Evolutionary conservation across 345 rosid genomes (phyloP), one percentile per base, ranked within the genome.

Genomic region (Garcia nutans): DNA sequence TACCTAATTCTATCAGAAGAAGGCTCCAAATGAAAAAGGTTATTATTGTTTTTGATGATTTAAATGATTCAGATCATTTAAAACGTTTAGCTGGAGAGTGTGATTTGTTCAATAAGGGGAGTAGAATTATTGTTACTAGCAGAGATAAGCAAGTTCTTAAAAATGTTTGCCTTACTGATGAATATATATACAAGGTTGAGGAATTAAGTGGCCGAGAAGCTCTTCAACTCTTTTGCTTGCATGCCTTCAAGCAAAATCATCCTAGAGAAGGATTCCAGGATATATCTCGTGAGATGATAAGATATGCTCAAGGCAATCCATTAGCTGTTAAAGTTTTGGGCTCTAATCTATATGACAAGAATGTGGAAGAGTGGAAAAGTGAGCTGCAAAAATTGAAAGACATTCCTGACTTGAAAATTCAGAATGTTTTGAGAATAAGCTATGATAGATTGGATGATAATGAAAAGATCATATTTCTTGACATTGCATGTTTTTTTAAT

Each of bases 51-150:
- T 44, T 66, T 5, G 70, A 41, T 44, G 70, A 66, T 20, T 31
- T 44, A 16, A 19, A 44, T 52, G 19, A 52, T 3, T 20, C 19
- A 15, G 2, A 2, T 0, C 17, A 52, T 12, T 52, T 52, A 12
- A 15, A 52, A 10, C 6, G 1, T 52, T 22, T 66, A 44, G 9
- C 12, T 0, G 28, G 15, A 22, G 28, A 66, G 1, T 42, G 54
- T 66, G 31, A 28, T 66, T 66, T 66, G 28, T 44, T 10, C 44
- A 6, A 11, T 22, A 13, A 12, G 1, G 55, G 31, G 8, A 66
- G 52, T 44, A 66, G 75, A 72, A 60, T 72, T 9, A 26, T 72
- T 41, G 50, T 72, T 23, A 72, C 76, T 26, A 44, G 57, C 12
- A 72, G 58, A 72, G 45, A 72, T 28, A 26, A 1, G 3, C 57